phyloP scores from a whole-genome alignment of 2,329 filamentous ascomycete genomes.

The Teratosphaeria gauchensis region DNA sequence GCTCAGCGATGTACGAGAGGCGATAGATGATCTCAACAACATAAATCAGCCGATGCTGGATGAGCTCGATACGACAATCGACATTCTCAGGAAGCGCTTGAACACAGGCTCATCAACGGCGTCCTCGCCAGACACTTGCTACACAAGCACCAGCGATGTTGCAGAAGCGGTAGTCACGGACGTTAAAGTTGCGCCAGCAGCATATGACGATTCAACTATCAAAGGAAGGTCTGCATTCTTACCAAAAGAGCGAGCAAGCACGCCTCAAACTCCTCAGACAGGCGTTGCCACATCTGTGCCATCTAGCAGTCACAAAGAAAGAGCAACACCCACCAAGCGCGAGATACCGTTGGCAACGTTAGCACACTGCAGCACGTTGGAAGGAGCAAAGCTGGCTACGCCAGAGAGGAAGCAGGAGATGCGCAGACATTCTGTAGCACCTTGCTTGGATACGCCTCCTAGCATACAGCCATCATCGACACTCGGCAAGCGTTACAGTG shows the following conservation, averaged over 20 bases:
- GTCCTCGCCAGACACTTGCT: neutral
- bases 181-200: neutral
- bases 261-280: neutral
- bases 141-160: neutral
- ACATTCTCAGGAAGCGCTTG: too few species aligned
- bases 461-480: neutral
- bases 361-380: neutral
- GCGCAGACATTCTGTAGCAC: too few species aligned
- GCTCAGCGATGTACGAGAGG: too few species aligned
- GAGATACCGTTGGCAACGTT: neutral
- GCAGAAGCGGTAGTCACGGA: neutral
- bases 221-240: neutral
- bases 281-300: neutral
- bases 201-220: too few species aligned
- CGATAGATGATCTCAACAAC: too few species aligned
- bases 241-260: neutral
- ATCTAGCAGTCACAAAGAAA: neutral
- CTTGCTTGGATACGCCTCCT: too few species aligned
- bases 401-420: too few species aligned
- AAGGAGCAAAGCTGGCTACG: neutral
- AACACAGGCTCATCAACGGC: neutral
- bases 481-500: neutral
- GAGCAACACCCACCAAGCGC: neutral
- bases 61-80: too few species aligned
- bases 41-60: too few species aligned